These are phyloP conservation scores for Bruguiera sexangula DNA, from an alignment of 345 rosid species.

Conservation along the genomic window DNA sequence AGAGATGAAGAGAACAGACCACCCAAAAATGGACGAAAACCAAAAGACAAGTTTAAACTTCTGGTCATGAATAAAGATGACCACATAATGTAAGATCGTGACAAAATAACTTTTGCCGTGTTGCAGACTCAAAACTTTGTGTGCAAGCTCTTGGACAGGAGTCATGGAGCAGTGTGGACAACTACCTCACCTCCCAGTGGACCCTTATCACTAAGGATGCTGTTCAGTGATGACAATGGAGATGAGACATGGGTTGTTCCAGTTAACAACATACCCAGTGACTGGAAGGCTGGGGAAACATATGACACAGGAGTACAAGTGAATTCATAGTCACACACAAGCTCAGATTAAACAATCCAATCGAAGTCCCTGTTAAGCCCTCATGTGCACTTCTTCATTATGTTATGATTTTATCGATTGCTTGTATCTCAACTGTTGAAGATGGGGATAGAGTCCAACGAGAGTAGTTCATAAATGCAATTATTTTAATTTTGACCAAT, in stretches of 20 bases:
- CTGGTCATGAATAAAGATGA: not conserved
- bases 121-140: constrained; percentile 47
- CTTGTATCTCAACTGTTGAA: not conserved
- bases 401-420: not conserved
- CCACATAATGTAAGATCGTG: not conserved
- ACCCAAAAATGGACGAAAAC: not conserved
- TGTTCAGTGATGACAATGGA: constrained; percentile 52
- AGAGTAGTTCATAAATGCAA: constrained; percentile 22
- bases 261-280: constrained; percentile 48
- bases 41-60: not conserved
- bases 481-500: constrained; percentile 12
- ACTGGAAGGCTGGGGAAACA: constrained; percentile 62
- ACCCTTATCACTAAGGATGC: constrained; percentile 55
- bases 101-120: not conserved
- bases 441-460: constrained; percentile 1
- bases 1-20: no score
- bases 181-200: constrained; percentile 58
- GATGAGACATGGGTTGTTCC: constrained; percentile 64
- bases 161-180: constrained; percentile 56
- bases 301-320: constrained; percentile 65
- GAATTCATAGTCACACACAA: constrained; percentile 9
- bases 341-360: not conserved
- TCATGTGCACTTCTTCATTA: not conserved
- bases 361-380: not conserved
- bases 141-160: constrained; percentile 57